These are phyloP conservation scores for Brassica balearica DNA, from an alignment of 441 rosid genomes.

Conservation along the genomic window DNA sequence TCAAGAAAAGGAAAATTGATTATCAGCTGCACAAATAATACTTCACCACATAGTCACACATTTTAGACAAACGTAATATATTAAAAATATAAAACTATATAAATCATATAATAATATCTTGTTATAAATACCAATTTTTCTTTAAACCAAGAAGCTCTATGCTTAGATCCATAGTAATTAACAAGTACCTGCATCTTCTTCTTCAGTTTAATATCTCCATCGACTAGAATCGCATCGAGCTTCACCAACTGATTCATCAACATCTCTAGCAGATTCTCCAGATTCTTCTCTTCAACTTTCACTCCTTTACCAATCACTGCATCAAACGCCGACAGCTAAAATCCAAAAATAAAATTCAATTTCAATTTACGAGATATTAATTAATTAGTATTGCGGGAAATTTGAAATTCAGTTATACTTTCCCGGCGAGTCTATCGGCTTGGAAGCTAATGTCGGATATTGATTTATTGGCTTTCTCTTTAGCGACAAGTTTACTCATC, in stretches of 20 bases:
- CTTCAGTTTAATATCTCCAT: constrained; percentile 79
- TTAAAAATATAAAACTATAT: too few relatives aligned
- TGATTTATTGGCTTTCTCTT: constrained; percentile 76
- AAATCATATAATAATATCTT: background rate
- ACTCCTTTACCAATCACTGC: constrained; percentile 63
- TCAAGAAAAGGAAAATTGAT: background rate
- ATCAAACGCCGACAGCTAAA: constrained; percentile 72
- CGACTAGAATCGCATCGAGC: constrained; percentile 71
- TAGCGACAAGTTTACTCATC: constrained; percentile 68
- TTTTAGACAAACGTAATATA: too few relatives aligned
- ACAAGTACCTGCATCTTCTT: constrained; percentile 74
- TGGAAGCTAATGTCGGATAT: constrained; percentile 79
- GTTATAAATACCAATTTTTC: background rate
- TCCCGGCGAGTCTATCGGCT: constrained; percentile 77
- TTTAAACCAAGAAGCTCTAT: background rate
- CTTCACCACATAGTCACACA: background rate
- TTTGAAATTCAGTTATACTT: constrained; percentile 48
- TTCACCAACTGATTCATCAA: constrained; percentile 86
- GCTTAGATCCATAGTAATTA: background rate
- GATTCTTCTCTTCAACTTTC: constrained; percentile 67
- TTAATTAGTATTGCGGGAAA: constrained; percentile 1
- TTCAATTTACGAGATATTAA: background rate
- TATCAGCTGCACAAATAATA: background rate
- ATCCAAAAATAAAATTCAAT: constrained; percentile 14
- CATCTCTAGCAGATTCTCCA: constrained; percentile 63